Base-by-base conservation (phyloP, 176 grass and related monocot genomes). In the Pharus latifolius region DNA sequence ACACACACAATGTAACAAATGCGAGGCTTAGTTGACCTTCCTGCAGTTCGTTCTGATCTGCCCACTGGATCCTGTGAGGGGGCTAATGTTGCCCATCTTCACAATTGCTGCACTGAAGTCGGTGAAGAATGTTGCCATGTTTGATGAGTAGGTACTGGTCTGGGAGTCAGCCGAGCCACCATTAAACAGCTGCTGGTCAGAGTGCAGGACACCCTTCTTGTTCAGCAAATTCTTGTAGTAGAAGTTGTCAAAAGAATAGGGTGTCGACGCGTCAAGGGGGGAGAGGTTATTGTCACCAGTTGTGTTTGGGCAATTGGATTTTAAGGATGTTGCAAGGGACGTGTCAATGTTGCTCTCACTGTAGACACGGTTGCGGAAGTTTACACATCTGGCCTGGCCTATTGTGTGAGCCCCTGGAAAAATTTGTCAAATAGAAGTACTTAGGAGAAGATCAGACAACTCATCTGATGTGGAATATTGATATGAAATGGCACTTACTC, bases 1-100 rank as follows among this genome's bases (percentile, higher is more conserved):
- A 60, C 28, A 28, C 23, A 79, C 8, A 56, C 16, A 6, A 7
- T n/a, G n/a, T n/a, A n/a, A 45, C n/a, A 18, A 44, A 16, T 27
- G n/a, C n/a, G n/a, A n/a, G n/a, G 4, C 13, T 73, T 62, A 83
- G 49, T 91, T 86, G 30, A 57, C 65, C 31, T 25, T 91, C 78
- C 83, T 83, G 68, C 83, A 86, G 14, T 91, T 80, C 37, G 49
- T 75, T 57, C 88, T 80, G 75, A 86, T 62, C 46, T 91, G 70
- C 17, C 88, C 88, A 76, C 51, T 70, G 15, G 42, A 80, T 65
- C 79, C 83, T n/a, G 75, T 83, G 23, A 86, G 65, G 59, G 75
- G 75, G 29, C 74, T 91, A 35, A 86, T 91, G 63, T 80, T 82
- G 19, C 88, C 79, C 83, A 86, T 86, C 14, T 83, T 86, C 58